phyloP scores from a whole-genome alignment of 2,329 filamentous ascomycete species.

The Colletotrichum abscissum region DNA sequence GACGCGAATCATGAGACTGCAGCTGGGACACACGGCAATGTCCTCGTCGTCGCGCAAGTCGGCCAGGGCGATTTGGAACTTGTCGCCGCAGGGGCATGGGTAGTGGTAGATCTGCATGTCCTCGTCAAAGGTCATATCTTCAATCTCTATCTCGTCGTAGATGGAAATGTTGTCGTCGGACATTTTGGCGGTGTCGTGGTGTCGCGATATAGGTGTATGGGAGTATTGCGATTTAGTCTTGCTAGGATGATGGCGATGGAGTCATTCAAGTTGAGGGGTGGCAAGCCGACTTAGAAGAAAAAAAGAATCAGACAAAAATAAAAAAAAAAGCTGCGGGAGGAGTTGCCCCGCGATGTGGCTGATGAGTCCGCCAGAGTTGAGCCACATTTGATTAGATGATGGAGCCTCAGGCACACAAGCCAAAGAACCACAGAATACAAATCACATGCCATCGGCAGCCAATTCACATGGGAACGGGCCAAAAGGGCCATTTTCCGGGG shows the following conservation, averaged over 20 bases:
- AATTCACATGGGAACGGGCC: slow-evolving; percentile 34
- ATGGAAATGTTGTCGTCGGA: slow-evolving; percentile 77
- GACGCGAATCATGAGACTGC: slow-evolving; percentile 94
- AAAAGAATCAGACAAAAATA: neutral
- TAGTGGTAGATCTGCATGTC: slow-evolving; percentile 91
- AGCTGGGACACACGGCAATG: slow-evolving; percentile 97
- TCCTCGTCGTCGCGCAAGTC: slow-evolving; percentile 91
- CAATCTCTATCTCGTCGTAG: slow-evolving; percentile 98
- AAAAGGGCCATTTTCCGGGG: slow-evolving; percentile 29
- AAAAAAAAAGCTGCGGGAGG: slow-evolving; percentile 3
- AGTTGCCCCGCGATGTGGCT: slow-evolving; percentile 37
- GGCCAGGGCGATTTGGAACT: slow-evolving; percentile 88
- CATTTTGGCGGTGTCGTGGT: slow-evolving; percentile 53
- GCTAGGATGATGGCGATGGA: slow-evolving; percentile 16
- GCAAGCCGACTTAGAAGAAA: neutral
- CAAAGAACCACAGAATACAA: neutral
- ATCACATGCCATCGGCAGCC: slow-evolving; percentile 33
- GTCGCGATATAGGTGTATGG: neutral
- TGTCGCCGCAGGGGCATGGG: slow-evolving; percentile 96
- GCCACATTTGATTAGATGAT: neutral
- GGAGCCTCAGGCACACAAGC: neutral
- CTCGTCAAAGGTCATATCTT: slow-evolving; percentile 94
- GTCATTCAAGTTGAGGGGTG: slow-evolving; percentile 7
- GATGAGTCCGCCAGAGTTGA: fast-evolving
- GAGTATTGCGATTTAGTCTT: neutral